These are phyloP conservation scores for Scortechinia acanthostroma DNA, from an alignment of 2,329 filamentous ascomycete genomes.

Conservation along the genomic window DNA sequence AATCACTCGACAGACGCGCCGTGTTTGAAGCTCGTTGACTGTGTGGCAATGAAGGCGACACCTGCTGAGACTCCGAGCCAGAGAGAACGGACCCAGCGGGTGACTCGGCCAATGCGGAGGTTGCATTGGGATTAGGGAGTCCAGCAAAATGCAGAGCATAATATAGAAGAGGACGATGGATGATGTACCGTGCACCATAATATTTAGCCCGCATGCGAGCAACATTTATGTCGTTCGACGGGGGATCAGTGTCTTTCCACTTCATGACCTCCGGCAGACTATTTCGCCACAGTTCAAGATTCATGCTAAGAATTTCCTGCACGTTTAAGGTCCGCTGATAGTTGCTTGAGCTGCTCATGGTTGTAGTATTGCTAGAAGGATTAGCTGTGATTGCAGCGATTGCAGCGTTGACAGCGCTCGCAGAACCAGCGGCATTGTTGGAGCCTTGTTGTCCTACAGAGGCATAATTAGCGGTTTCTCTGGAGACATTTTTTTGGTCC, in stretches of 20 bases:
- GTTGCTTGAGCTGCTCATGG: neutral
- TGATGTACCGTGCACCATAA: neutral
- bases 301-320: conserved; percentile 1
- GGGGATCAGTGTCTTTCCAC: neutral
- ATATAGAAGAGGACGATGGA: neutral
- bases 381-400: too few relatives aligned
- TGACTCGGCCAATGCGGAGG: neutral
- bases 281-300: neutral
- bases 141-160: conserved; percentile 1
- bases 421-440: too few relatives aligned
- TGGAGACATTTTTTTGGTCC: too few relatives aligned
- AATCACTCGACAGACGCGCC: neutral
- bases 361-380: too few relatives aligned
- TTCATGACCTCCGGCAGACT: neutral
- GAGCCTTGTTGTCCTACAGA: too few relatives aligned
- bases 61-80: neutral
- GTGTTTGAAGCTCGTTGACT: neutral
- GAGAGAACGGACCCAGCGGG: neutral
- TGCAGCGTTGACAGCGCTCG: too few relatives aligned
- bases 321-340: neutral
- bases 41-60: neutral
- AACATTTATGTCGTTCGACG: neutral
- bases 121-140: too few relatives aligned
- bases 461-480: too few relatives aligned
- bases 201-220: conserved; percentile 1